A percentile compares a stretch with the other conserved stretches of the same genome.
Conservation (phyloP, 345 rosid genomes). For the Hibiscus tridactylites region DNA sequence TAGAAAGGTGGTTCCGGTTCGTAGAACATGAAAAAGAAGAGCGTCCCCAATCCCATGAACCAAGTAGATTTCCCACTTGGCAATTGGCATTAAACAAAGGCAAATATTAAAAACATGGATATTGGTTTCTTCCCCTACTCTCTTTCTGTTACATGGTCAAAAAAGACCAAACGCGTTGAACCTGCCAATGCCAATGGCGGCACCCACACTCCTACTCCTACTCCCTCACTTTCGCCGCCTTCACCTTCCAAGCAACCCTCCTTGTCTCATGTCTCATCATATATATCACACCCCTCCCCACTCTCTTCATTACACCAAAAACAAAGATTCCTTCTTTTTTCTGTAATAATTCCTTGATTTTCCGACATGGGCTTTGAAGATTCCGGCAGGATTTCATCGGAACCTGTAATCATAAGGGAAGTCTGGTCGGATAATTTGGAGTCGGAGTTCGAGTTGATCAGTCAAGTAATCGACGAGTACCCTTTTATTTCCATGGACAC, state of each 20-base stretch:
- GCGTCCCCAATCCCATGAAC: too few species aligned
- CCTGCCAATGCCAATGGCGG: neutral
- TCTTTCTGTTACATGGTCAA: neutral
- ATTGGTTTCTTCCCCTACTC: neutral
- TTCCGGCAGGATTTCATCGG: conserved; percentile 10
- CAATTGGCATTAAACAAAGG: too few species aligned
- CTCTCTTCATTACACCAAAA: neutral
- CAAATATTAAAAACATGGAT: too few species aligned
- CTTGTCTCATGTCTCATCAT: neutral
- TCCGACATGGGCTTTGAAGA: conserved; percentile 5
- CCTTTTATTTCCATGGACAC: conserved; percentile 84
- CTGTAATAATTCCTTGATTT: neutral
- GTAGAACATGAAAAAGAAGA: too few species aligned
- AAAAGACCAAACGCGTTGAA: conserved; percentile 1
- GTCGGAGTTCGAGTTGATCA: conserved; percentile 52
- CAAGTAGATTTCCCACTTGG: too few species aligned
- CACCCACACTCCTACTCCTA: neutral
- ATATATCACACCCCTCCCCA: neutral
- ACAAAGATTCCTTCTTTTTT: neutral
- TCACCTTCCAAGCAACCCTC: conserved; percentile 5
- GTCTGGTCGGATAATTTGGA: conserved; percentile 77
- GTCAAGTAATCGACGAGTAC: conserved; percentile 39
- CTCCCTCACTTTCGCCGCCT: neutral
- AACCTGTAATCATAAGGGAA: conserved; percentile 41
- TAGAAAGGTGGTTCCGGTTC: too few species aligned